A percentile compares a stretch with the other conserved stretches of the same genome.
Evolutionary conservation across 805 yeast species (phyloP).

Genomic region (Myxozyma udenii): DNA sequence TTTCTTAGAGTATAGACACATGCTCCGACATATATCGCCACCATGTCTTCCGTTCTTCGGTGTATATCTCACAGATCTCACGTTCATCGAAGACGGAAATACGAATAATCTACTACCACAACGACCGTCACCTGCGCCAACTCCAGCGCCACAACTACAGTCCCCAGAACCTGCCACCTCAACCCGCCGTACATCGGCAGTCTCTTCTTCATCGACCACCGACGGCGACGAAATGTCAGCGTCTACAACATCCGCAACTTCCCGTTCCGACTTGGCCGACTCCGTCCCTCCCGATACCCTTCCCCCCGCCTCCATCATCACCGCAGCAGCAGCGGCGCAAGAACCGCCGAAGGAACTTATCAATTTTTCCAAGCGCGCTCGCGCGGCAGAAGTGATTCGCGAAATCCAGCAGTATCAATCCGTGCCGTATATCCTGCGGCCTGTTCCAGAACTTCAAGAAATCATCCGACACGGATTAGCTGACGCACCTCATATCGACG

Average conservation of each 20-base stretch:
- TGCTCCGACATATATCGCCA: constrained; percentile 64
- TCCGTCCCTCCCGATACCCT: neutral
- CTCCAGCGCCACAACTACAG: neutral
- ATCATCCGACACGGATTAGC: constrained; percentile 46
- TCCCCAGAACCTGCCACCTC: neutral
- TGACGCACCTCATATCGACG: constrained; percentile 70
- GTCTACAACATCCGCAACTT: neutral
- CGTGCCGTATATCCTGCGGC: constrained; percentile 60
- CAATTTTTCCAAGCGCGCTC: constrained; percentile 74
- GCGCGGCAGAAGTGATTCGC: constrained; percentile 66
- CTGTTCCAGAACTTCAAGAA: constrained; percentile 61
- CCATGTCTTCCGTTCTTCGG: constrained; percentile 95
- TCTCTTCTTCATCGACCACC: neutral
- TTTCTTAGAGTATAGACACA: constrained; percentile 80
- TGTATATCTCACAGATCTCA: constrained; percentile 80
- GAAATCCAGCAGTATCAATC: constrained; percentile 71
- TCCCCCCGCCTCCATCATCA: neutral
- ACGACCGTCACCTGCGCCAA: neutral
- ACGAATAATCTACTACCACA: constrained; percentile 49
- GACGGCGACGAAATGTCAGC: neutral
- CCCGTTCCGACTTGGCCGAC: neutral
- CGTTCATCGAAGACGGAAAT: constrained; percentile 86
- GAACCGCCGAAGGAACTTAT: constrained; percentile 44
- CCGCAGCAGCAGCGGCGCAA: neutral
- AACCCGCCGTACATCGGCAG: neutral